These are phyloP conservation scores for Epichloe uncinata DNA, from an alignment of 2,329 filamentous ascomycete species.

Conservation along the genomic window DNA sequence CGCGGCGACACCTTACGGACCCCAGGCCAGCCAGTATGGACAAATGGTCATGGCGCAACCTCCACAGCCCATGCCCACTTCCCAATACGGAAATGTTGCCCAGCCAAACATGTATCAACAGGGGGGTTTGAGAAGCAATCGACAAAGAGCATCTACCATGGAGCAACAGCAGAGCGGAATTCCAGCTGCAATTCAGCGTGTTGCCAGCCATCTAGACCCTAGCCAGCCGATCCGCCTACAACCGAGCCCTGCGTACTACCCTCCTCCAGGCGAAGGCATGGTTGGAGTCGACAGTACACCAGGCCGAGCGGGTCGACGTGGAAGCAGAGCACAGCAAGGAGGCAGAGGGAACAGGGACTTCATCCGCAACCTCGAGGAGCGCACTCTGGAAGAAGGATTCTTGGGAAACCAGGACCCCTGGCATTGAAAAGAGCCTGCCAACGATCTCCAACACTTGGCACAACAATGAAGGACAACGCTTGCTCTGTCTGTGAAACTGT, in stretches of 20 bases:
- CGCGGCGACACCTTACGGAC: slow-evolving; percentile 58
- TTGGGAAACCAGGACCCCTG: slow-evolving; percentile 52
- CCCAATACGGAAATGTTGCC: slow-evolving; percentile 44
- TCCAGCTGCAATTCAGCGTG: slow-evolving; percentile 80
- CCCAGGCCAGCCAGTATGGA: slow-evolving; percentile 57
- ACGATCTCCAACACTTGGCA: neutral
- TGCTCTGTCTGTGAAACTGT: neutral
- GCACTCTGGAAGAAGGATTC: slow-evolving; percentile 86
- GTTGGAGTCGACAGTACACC: slow-evolving; percentile 46
- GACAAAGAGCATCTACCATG: slow-evolving; percentile 91
- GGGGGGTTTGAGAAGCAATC: slow-evolving; percentile 54
- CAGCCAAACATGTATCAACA: slow-evolving; percentile 50
- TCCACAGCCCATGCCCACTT: slow-evolving; percentile 50
- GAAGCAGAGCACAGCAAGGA: slow-evolving; percentile 55
- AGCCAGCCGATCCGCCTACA: slow-evolving; percentile 88
- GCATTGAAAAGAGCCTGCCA: slow-evolving; percentile 41
- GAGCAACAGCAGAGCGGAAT: slow-evolving; percentile 90
- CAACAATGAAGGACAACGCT: neutral
- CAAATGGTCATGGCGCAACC: slow-evolving; percentile 60
- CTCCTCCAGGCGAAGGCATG: slow-evolving; percentile 76
- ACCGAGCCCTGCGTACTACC: slow-evolving; percentile 93
- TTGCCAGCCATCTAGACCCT: slow-evolving; percentile 90
- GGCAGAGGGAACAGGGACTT: slow-evolving; percentile 66
- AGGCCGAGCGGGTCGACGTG: slow-evolving; percentile 52
- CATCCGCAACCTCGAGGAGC: slow-evolving; percentile 86